Conservation (phyloP, 176 grass and related monocot species). For the Thalia dealbata region DNA sequence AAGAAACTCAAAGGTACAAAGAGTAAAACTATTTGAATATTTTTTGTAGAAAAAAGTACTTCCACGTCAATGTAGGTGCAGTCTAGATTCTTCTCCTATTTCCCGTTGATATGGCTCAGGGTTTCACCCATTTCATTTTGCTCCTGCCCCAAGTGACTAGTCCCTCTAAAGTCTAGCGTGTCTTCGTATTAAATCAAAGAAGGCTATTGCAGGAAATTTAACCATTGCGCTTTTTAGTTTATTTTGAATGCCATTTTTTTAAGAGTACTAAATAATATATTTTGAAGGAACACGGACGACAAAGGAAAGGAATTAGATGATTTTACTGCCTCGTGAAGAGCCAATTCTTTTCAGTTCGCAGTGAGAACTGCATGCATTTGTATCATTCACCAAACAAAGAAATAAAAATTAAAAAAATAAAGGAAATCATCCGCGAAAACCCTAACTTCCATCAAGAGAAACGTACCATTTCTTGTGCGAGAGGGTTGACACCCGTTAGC, state of each 20-base stretch:
- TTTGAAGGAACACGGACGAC: neutral
- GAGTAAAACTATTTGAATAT: no score
- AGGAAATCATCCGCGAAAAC: neutral
- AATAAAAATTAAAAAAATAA: neutral
- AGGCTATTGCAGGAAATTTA: no score
- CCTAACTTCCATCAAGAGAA: neutral
- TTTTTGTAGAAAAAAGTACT: no score
- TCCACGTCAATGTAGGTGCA: no score
- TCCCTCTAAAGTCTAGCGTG: neutral
- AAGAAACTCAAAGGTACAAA: no score
- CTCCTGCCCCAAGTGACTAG: no score
- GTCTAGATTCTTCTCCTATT: no score
- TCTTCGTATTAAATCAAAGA: no score
- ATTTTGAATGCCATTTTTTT: neutral
- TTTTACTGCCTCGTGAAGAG: neutral
- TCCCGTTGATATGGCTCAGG: no score
- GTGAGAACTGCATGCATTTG: neutral
- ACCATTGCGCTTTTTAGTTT: neutral
- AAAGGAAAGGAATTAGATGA: neutral
- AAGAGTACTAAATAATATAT: neutral
- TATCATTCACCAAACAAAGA: neutral
- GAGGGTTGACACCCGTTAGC: slow-evolving; percentile 83
- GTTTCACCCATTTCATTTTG: no score
- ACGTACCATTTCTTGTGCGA: slow-evolving; percentile 92
- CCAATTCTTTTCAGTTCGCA: no score